Evolutionary conservation across 2,329 filamentous ascomycete species (phyloP).

Genomic region (Aspergillus eucalypticola): DNA sequence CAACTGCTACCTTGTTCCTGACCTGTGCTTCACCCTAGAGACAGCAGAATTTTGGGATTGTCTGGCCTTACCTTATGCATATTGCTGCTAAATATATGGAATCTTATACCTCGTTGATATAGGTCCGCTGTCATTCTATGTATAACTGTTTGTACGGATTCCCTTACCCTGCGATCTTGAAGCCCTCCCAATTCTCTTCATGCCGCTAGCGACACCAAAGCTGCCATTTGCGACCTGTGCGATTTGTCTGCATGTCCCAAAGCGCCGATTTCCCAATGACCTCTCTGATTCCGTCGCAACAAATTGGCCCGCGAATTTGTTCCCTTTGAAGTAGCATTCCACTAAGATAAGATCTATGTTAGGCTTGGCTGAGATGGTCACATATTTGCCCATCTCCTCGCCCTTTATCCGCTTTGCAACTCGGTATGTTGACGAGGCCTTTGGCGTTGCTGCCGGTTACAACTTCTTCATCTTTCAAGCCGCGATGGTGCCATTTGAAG

Average conservation of each 20-base stretch:
- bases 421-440: constrained; percentile 51
- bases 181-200: constrained; percentile 8
- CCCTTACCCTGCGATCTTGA: constrained; percentile 6
- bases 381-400: constrained; percentile 50
- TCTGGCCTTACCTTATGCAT: not conserved
- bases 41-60: not conserved
- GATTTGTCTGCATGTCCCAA: constrained; percentile 2
- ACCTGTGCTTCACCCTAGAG: not conserved
- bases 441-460: constrained; percentile 50
- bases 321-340: constrained; percentile 11
- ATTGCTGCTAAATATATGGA: constrained; percentile 14
- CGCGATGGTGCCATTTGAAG: constrained; percentile 54
- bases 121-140: constrained; percentile 49
- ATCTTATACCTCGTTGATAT: constrained; percentile 35
- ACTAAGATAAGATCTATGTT: constrained; percentile 25
- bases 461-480: constrained; percentile 57
- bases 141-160: constrained; percentile 47
- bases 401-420: constrained; percentile 51
- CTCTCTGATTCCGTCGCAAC: not conserved
- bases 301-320: not conserved
- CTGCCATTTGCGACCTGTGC: not conserved
- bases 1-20: not conserved
- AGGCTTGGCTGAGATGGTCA: constrained; percentile 54
- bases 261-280: not conserved
- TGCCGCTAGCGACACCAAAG: constrained; percentile 10